These are phyloP conservation scores for Fraxinus angustifolia DNA, from an alignment of 305 asterid genomes.

Conservation along the genomic window DNA sequence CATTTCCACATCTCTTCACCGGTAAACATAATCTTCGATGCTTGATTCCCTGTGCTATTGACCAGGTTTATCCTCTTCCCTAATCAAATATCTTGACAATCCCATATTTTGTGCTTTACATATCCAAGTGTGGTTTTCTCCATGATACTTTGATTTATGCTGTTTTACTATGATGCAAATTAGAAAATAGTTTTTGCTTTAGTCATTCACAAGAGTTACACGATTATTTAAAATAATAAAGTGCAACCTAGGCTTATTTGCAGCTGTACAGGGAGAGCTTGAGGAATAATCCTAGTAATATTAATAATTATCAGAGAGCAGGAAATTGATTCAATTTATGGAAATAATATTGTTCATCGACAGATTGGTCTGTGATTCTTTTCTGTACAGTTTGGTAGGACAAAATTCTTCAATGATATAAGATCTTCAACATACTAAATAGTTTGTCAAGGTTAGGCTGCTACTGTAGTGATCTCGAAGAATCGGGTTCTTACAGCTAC, in stretches of 20 bases:
- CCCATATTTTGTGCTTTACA: neutral
- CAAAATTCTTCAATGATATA: neutral
- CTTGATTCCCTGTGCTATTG: slow-evolving; percentile 94
- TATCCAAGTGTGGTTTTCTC: neutral
- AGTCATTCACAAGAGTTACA: neutral
- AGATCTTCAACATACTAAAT: neutral
- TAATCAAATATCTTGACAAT: neutral
- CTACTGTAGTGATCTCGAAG: neutral
- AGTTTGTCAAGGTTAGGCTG: neutral
- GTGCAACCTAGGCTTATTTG: neutral
- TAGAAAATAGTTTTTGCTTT: neutral
- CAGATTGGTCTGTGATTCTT: neutral
- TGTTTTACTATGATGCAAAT: neutral
- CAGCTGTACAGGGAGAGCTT: neutral
- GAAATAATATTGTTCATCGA: neutral
- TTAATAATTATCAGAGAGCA: neutral
- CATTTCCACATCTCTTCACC: slow-evolving; percentile 83
- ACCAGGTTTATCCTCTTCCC: slow-evolving; percentile 58
- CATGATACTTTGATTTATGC: neutral
- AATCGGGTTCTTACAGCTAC: neutral
- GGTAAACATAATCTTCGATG: slow-evolving; percentile 70
- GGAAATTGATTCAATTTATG: neutral
- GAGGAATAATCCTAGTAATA: neutral
- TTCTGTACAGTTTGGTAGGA: neutral
- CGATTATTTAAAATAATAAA: neutral